These are phyloP conservation scores for Dalechampia spathulata DNA, from an alignment of 441 rosid species.

Conservation along the genomic window DNA sequence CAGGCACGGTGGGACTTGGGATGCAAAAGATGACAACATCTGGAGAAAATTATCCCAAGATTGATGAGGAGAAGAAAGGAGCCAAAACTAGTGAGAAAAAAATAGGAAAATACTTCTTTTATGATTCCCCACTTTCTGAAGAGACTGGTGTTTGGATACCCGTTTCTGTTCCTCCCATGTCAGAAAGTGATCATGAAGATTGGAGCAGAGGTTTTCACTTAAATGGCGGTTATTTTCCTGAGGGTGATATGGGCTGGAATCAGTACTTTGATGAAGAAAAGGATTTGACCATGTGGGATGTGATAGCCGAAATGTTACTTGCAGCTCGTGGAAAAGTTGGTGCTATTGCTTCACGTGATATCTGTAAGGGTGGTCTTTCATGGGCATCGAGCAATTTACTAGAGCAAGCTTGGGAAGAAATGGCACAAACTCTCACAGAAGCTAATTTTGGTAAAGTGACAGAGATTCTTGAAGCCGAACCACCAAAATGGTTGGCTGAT, in stretches of 20 bases:
- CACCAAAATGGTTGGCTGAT: conserved; percentile 79
- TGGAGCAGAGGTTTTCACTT: conserved; percentile 55
- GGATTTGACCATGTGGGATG: conserved; percentile 98
- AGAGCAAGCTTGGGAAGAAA: conserved; percentile 97
- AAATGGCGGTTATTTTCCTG: conserved; percentile 83
- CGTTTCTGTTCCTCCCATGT: conserved; percentile 92
- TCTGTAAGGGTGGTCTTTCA: conserved; percentile 38
- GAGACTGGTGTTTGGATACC: conserved; percentile 97
- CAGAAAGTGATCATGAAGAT: conserved; percentile 55
- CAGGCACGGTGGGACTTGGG: conserved; percentile 1
- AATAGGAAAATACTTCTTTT: conserved; percentile 65
- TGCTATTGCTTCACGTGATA: conserved; percentile 61
- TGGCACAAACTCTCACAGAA: conserved; percentile 91
- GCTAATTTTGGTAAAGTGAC: conserved; percentile 52
- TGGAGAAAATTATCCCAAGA: conserved; percentile 19
- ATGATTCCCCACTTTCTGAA: conserved; percentile 67
- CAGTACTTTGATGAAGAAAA: conserved; percentile 49
- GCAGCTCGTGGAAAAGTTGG: conserved; percentile 80
- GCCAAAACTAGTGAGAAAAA: conserved; percentile 20
- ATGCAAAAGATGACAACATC: conserved; percentile 2
- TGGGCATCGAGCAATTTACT: conserved; percentile 64
- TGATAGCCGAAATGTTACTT: conserved; percentile 71
- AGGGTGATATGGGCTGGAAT: conserved; percentile 82
- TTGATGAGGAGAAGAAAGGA: conserved; percentile 18
- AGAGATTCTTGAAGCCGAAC: conserved; percentile 65